Evolutionary conservation across 2,329 filamentous ascomycete genomes (phyloP).

Genomic region (Aspergillus fumigatus): DNA sequence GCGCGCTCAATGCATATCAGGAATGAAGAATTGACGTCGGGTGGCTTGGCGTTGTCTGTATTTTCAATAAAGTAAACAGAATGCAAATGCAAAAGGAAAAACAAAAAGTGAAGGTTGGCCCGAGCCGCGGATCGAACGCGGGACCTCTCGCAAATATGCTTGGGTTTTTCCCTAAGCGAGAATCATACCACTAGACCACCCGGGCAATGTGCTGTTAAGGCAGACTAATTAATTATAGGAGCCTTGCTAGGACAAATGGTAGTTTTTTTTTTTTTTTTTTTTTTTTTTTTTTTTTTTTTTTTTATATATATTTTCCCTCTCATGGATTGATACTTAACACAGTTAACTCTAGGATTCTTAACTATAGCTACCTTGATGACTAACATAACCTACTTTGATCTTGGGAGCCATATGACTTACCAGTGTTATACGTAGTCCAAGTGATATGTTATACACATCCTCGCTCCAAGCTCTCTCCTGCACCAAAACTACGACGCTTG

Average conservation of each 20-base stretch:
- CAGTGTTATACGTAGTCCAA: background rate
- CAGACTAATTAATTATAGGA: background rate
- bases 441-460: background rate
- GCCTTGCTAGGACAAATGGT: rapidly evolving
- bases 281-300: too few relatives aligned
- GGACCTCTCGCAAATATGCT: constrained; percentile 16
- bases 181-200: constrained; percentile 18
- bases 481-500: background rate
- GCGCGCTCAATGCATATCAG: background rate
- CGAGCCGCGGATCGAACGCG: constrained; percentile 16
- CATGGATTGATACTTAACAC: background rate
- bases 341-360: background rate
- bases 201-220: constrained; percentile 1
- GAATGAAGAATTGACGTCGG: background rate
- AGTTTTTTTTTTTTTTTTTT: too few relatives aligned
- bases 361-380: background rate
- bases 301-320: too few relatives aligned
- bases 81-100: background rate
- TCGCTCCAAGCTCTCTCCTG: background rate
- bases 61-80: too few relatives aligned
- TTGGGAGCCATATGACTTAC: background rate
- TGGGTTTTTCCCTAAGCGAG: constrained; percentile 11
- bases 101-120: constrained; percentile 3
- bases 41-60: background rate
- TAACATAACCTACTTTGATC: background rate